Percentiles rank a stretch among this genome's conserved stretches.
Conservation (phyloP, 768 basidiomycete species). For the Amanita subjunquillea region DNA sequence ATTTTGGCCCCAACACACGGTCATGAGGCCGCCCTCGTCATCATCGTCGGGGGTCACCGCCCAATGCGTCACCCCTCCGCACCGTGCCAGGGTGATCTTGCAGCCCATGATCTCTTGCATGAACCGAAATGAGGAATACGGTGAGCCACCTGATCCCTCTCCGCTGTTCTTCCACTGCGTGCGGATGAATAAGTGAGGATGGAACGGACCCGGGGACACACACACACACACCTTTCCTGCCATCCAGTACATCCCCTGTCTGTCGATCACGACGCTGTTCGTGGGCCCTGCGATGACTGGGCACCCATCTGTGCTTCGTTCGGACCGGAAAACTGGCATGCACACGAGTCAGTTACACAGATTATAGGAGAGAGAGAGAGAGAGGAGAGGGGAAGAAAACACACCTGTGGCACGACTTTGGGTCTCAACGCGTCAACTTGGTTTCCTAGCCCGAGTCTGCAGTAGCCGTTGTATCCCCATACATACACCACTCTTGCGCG, state of each 20-base stretch:
- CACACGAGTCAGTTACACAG: neutral
- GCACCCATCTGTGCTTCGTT: slow-evolving; percentile 55
- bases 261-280: slow-evolving; percentile 77
- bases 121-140: slow-evolving; percentile 78
- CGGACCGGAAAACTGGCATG: slow-evolving; percentile 58
- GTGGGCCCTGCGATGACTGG: slow-evolving; percentile 72
- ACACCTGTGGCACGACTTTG: slow-evolving; percentile 71
- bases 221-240: slow-evolving; percentile 51
- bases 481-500: slow-evolving; percentile 57
- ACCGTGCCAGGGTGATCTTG: slow-evolving; percentile 56
- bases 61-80: slow-evolving; percentile 90
- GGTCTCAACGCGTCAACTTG: slow-evolving; percentile 77
- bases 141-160: slow-evolving; percentile 86
- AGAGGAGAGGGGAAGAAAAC: neutral
- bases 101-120: slow-evolving; percentile 88
- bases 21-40: slow-evolving; percentile 68
- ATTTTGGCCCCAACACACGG: slow-evolving; percentile 79
- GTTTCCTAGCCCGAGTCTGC: slow-evolving; percentile 80
- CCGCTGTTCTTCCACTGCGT: slow-evolving; percentile 88
- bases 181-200: neutral
- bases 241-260: slow-evolving; percentile 81
- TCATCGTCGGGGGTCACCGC: slow-evolving; percentile 70
- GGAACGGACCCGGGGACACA: neutral
- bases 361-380: too few relatives aligned
- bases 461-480: slow-evolving; percentile 90